phyloP scores from a whole-genome alignment of 2,329 filamentous ascomycete species.

The Arthrobotrys sphaeroides region DNA sequence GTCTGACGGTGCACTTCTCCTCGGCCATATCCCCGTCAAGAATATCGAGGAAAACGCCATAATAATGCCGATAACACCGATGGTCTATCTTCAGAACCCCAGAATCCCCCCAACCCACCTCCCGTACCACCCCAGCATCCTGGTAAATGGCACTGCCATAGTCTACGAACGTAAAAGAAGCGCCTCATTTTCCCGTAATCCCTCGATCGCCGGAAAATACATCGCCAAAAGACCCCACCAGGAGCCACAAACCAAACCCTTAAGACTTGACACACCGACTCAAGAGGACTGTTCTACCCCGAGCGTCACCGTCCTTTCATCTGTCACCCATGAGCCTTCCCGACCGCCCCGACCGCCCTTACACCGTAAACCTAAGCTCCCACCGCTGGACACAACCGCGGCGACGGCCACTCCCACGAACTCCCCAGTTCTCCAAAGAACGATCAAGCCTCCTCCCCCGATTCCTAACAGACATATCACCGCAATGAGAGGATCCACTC shows the following conservation, averaged over 20 bases:
- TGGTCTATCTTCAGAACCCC: not conserved
- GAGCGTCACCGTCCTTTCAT: not conserved
- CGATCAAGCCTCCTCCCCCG: not conserved
- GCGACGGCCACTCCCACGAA: not conserved
- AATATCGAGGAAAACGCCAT: constrained; percentile 17
- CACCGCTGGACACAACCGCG: not conserved
- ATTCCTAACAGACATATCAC: not conserved
- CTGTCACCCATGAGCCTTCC: not conserved
- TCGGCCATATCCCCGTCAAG: constrained; percentile 8
- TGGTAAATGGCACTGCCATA: not conserved
- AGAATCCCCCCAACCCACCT: not conserved
- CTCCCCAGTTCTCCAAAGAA: not conserved
- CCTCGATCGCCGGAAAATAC: not conserved
- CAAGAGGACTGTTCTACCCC: not conserved
- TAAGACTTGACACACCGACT: not conserved
- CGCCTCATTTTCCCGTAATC: not conserved
- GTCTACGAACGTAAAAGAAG: constrained; percentile 11
- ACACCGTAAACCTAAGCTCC: constrained; percentile 10
- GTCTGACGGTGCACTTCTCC: not conserved
- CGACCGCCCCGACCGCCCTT: not conserved
- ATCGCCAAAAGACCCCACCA: not conserved
- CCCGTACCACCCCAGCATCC: not conserved
- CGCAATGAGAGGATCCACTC: not conserved
- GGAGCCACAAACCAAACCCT: not conserved
- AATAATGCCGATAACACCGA: constrained; percentile 15